Evolutionary conservation across 1,284 basidiomycete species (phyloP), one percentile per base, ranked within the genome.

Genomic region (Erythrobasidium hasegawianum): DNA sequence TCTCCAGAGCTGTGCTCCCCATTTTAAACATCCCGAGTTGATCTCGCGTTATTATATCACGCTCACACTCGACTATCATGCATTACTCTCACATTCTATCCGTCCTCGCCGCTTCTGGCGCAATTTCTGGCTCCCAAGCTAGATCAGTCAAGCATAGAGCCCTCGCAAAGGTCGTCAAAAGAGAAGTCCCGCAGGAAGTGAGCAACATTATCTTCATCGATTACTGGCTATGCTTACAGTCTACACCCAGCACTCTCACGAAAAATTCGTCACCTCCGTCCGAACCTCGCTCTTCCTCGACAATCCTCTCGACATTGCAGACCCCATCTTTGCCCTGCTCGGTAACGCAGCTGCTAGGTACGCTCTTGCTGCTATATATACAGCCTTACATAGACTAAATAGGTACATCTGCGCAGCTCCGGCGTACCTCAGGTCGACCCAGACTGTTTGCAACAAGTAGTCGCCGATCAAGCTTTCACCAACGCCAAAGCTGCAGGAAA

Each of bases 401-500:
- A 7, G 16, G n/a, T 47, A 8, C 7, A 7, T 5, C 8, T 47
- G 14, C 16, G 43, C 43, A 47, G 85, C 64, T 77, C 78, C 58
- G 85, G 85, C 11, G 79, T 81, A 41, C 81, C 85, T 71, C 79
- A 80, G 40, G 84, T 43, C 26, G 82, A 86, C 73, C 75, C 81
- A 18, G 83, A 82, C 66, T 87, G 86, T 76, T 80, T 87, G 39
- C 86, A 87, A 74, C 83, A 85, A 77, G 71, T 70, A 40, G 22
- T 40, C 14, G 53, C 53, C 29, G 85, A 86, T 73, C 84, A 83
- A 72, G 85, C 85, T 0, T 87, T 87, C 79, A 86, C 85, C 27
- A 87, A 87, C 72, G 85, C 86, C 43, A 87, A 87, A 76, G 82
- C 82, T 2, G 81, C 80, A 1, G 80, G 80, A 13, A 82, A 87